Percentiles rank a stretch among this genome's conserved stretches.
Conservation (phyloP, 225 moss, liverwort and hornwort species). For the Physcomitrium patens region DNA sequence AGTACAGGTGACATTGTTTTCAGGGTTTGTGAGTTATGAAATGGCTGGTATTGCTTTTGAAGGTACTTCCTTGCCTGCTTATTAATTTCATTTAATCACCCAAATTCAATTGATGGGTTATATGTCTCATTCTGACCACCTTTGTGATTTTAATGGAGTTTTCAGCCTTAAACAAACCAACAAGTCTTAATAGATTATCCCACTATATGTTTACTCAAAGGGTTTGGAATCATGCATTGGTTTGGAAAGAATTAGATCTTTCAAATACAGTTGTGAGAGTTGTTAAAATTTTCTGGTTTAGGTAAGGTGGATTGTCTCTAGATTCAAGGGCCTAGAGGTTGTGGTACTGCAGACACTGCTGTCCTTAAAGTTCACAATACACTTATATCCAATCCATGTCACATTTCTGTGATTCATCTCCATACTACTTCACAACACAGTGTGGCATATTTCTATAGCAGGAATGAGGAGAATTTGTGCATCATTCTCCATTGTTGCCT, state of each 20-base stretch:
- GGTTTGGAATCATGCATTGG: background rate
- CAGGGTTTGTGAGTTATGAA: constrained; percentile 94
- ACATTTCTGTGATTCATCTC: background rate
- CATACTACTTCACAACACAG: background rate
- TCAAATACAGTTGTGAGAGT: constrained; percentile 66
- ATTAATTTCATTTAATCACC: constrained; percentile 3
- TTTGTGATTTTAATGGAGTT: constrained; percentile 17
- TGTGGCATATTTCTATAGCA: constrained; percentile 10
- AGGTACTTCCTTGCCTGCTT: constrained; percentile 38
- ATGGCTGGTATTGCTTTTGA: constrained; percentile 81
- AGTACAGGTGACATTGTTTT: constrained; percentile 83
- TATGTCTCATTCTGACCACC: constrained; percentile 1
- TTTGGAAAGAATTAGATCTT: constrained; percentile 62
- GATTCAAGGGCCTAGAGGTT: constrained; percentile 96
- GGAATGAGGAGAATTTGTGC: background rate
- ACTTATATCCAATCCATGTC: constrained; percentile 8
- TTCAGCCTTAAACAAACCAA: background rate
- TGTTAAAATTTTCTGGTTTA: constrained; percentile 67
- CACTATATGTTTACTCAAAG: background rate
- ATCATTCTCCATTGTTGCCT: background rate
- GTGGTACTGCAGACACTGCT: constrained; percentile 93
- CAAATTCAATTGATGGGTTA: constrained; percentile 1
- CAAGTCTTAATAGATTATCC: background rate
- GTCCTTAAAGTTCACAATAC: constrained; percentile 73
- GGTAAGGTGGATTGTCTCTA: constrained; percentile 81